Evolutionary conservation across 2,329 filamentous ascomycete species (phyloP), one percentile per base, ranked within the genome.

Genomic region (Monosporascus sp.): DNA sequence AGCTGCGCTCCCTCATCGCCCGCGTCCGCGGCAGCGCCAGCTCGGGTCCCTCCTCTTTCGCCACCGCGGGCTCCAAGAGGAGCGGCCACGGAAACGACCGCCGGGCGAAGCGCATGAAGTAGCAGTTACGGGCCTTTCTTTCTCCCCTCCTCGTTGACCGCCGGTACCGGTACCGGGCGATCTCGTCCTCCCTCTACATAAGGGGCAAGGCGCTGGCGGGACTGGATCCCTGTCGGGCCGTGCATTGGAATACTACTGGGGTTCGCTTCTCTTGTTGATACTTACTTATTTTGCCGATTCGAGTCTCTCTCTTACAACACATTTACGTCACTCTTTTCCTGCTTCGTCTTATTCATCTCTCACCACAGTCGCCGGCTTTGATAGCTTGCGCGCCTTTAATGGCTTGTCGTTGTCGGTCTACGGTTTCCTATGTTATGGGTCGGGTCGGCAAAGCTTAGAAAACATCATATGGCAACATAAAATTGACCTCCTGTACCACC

Each of bases 1-100:
- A 68, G 35, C 63, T 73, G 50, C 54, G 64, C 20, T 53, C 57
- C 3, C 55, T 72, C 20, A 61, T 71, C 27, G 47, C 55, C 9
- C 62, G 61, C 17, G 60, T 70, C 55, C 57, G 68, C 26, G 59
- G 55, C 38, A 54, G 48, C 7, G 48, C 59, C 9, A 52, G 48
- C 48, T 52, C 54, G 7, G 31, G 37, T 26, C 49, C 52, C 37
- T 49, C 49, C 41, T 27, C 52, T 41, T 20, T 51, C 16, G 56
- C 57, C 8, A 37, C 46, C 3, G 53, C 56, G 5, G 61, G 58
- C 19, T 55, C 58, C 37, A 66, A 67, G 58, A 60, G 66, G 46
- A 50, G 56, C 26, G 55, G 56, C 26, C 55, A 62, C 49, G 58
- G 57, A 17, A 52, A 50, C 20, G 65, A 61, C 45, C 54, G 57